Base-by-base conservation (phyloP, 2,329 filamentous ascomycete species). In the Penicillium brevicompactum region DNA sequence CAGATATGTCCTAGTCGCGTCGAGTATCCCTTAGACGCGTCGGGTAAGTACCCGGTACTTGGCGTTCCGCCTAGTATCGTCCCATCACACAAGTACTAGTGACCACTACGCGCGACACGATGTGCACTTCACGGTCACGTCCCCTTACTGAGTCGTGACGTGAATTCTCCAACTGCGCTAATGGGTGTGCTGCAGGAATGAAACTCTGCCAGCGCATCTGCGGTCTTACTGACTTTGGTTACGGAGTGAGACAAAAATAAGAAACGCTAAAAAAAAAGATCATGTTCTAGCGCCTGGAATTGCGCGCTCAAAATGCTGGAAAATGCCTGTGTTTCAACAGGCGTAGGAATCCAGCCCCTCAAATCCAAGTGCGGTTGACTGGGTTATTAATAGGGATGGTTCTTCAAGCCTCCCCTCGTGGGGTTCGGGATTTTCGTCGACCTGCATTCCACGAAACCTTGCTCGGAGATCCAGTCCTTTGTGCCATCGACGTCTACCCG, bases 21-120 rank as follows among this genome's bases (percentile, higher is more conserved):
- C 32, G 18, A 41, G 18, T 44, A 60, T 62, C 63, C 63, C 52
- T 54, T 51, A 34, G 21, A 54, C 52, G 52, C 52, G 52, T 54
- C 52, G 5, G 34, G 4, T 13, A 54, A 27, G 52, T 54, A 54
- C 42, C 27, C 16, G 21, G 47, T 54, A 54, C 52, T 51, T 21
- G 24, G 24, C 5, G n/a, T 51, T 18, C 24, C 18, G 24, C 7
- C 13, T 30, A 30, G 40, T 24, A 18, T 31, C 21, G 34, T 31
- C 44, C 43, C 24, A 34, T 5, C 41, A 27, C 47, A 41, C 40
- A 51, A 46, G 52, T 54, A 54, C 24, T 27, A 13, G 38, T 24
- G 49, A 54, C 52, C 41, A 45, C 3, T 24, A 45, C 24, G n/a
- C 40, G 38, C 46, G 37, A 31, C 50, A 53, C 50, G n/a, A 48